Conservation (phyloP, 805 yeast species). For the Tetrapisispora arboricola region DNA sequence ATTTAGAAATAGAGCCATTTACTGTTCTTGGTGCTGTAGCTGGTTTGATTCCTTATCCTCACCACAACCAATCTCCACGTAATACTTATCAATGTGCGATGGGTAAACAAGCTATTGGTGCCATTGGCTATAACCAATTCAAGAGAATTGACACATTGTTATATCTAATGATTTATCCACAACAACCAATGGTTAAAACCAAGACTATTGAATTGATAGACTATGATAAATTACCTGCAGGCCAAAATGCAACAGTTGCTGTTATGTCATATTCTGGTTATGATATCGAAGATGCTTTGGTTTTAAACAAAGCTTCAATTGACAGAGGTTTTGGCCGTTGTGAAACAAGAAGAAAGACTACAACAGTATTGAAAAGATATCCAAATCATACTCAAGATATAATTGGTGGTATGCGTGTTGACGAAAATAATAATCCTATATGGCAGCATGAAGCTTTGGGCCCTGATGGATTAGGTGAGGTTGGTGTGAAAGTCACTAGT, state of each 20-base stretch:
- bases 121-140: constrained; percentile 94
- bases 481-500: constrained; percentile 79
- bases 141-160: constrained; percentile 88
- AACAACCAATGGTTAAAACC: constrained; percentile 98
- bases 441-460: constrained; percentile 83
- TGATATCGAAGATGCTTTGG: constrained; percentile 98
- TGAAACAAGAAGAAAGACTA: constrained; percentile 87
- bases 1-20: constrained; percentile 91
- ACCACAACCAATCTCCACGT: constrained; percentile 98
- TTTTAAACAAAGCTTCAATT: constrained; percentile 81
- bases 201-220: constrained; percentile 91
- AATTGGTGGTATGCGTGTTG: constrained; percentile 83
- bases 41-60: constrained; percentile 97
- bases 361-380: constrained; percentile 80
- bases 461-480: constrained; percentile 94
- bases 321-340: constrained; percentile 98
- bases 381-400: constrained; percentile 91
- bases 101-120: constrained; percentile 99
- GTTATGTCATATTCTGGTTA: constrained; percentile 99
- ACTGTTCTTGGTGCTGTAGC: constrained; percentile 99
- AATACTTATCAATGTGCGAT: constrained; percentile 98
- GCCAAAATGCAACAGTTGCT: constrained; percentile 97
- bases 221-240: constrained; percentile 95
- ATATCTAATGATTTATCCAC: constrained; percentile 96
- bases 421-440: constrained; percentile 69